Evolutionary conservation across 306 rosid genomes (phyloP).

Genomic region (Ziziphus jujuba): DNA sequence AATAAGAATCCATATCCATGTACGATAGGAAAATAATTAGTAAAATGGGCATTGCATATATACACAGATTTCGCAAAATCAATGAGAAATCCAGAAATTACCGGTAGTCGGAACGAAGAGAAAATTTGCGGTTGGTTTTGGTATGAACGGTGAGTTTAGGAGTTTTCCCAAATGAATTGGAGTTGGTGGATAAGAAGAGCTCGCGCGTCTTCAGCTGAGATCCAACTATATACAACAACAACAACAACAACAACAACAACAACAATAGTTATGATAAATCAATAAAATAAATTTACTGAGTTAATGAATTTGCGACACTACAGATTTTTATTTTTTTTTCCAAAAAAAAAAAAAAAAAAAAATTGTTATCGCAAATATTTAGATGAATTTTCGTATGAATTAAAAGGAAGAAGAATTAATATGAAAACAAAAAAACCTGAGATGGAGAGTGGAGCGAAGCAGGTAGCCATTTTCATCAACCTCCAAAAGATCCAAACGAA

Average conservation of each 20-base stretch:
- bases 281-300: no score
- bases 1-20: no score
- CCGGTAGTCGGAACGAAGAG: conserved; percentile 70
- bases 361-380: no score
- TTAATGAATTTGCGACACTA: no score
- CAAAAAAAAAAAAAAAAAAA: no score
- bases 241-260: neutral
- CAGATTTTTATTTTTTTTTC: no score
- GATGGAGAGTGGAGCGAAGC: conserved; percentile 9
- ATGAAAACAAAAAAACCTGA: neutral
- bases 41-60: no score
- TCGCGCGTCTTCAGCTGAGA: conserved; percentile 51
- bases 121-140: conserved; percentile 42
- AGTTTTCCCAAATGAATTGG: conserved; percentile 36
- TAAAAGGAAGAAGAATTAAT: neutral
- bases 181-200: conserved; percentile 37
- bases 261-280: neutral
- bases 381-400: neutral
- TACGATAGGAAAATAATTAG: no score
- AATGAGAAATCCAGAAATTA: conserved; percentile 11
- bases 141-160: conserved; percentile 50
- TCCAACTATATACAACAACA: conserved; percentile 32
- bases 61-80: no score
- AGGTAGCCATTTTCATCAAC: neutral
- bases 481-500: no score